A percentile compares a stretch with the other conserved stretches of the same genome.
phyloP scores from a whole-genome alignment of 257 asterid genomes.

The Cordia subcordata region DNA sequence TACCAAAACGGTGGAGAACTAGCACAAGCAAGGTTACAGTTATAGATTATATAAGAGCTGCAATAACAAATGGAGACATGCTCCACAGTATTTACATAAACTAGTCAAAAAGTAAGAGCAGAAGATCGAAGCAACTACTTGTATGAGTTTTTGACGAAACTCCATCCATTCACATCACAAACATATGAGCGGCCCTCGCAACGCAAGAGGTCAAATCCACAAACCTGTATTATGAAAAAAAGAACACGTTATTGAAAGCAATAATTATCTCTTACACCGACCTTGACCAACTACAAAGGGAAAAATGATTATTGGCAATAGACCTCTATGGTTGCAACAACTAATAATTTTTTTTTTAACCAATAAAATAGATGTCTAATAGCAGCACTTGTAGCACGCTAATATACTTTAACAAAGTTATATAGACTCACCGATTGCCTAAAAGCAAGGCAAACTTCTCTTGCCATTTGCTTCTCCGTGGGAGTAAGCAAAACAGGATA shows the following conservation, averaged over 20 bases:
- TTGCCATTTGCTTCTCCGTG: slow-evolving; percentile 87
- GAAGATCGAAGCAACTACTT: slow-evolving; percentile 40
- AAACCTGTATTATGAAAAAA: slow-evolving; percentile 59
- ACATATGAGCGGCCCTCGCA: slow-evolving; percentile 96
- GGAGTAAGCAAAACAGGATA: slow-evolving; percentile 99
- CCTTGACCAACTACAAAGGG: background rate
- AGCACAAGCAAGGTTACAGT: too few species aligned
- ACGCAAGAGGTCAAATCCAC: slow-evolving; percentile 98
- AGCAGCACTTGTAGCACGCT: background rate
- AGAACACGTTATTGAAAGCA: background rate
- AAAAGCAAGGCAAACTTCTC: slow-evolving; percentile 94
- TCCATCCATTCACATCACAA: slow-evolving; percentile 99
- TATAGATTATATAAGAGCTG: background rate
- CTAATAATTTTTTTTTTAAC: background rate
- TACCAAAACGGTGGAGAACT: too few species aligned
- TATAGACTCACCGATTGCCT: slow-evolving; percentile 82
- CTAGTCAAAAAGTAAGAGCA: background rate
- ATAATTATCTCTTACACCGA: background rate
- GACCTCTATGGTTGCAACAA: background rate
- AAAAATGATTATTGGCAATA: background rate
- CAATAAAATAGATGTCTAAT: too few species aligned
- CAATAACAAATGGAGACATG: background rate
- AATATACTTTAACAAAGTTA: background rate
- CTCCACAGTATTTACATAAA: background rate
- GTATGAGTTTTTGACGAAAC: slow-evolving; percentile 96